phyloP scores from a whole-genome alignment of 257 asterid species.

The Rauvolfia tetraphylla region DNA sequence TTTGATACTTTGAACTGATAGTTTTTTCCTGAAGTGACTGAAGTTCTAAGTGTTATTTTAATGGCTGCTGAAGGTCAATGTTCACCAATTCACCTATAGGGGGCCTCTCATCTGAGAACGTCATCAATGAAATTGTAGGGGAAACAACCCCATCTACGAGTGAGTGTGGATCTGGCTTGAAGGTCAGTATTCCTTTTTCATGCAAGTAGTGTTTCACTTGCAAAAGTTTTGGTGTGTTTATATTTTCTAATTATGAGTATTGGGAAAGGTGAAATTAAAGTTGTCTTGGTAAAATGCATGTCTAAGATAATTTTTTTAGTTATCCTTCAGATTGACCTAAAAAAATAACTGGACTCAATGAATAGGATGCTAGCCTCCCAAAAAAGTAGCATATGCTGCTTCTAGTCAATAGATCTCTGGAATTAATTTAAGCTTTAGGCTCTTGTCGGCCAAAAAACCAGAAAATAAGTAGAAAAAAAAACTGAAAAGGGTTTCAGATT shows the following conservation, averaged over 20 bases:
- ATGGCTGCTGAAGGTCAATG: constrained; percentile 53
- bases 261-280: neutral
- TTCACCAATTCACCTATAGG: constrained; percentile 56
- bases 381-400: neutral
- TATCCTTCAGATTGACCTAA: no score
- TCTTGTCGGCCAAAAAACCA: neutral
- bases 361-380: neutral
- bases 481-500: neutral
- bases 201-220: neutral
- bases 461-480: neutral
- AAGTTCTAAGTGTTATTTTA: constrained; percentile 20
- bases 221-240: neutral
- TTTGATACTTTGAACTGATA: neutral
- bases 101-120: constrained; percentile 65
- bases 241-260: neutral
- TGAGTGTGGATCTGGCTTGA: constrained; percentile 66
- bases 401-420: neutral
- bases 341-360: neutral
- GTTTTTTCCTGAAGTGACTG: constrained; percentile 16
- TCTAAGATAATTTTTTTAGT: neutral
- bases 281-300: neutral
- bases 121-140: constrained; percentile 42
- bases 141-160: constrained; percentile 60
- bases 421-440: neutral
- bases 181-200: constrained; percentile 40